Evolutionary conservation across 2,329 filamentous ascomycete species (phyloP), one percentile per base, ranked within the genome.

Genomic region (Emergomyces pasteurianus): DNA sequence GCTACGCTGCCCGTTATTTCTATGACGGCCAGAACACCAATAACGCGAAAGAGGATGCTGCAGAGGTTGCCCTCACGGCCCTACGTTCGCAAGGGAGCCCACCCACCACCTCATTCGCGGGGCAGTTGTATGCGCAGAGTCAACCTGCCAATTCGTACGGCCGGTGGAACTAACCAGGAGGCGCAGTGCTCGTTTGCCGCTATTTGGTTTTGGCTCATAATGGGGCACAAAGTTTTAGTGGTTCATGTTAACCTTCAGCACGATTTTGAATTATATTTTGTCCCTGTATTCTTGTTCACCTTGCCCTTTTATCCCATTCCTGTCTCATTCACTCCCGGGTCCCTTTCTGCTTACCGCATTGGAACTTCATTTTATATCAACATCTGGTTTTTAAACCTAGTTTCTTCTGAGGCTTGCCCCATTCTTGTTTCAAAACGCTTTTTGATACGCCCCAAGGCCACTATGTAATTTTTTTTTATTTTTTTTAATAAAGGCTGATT

Each of bases 11-110:
- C 54, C 84, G 90, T 64, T 95, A 85, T 76, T 96, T 90, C 90
- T 96, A 95, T 75, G 91, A 95, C 73, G 90, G 90, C 63, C 85
- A 90, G 72, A 90, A 90, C 71, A 81, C 92, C 73, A 85, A 92
- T 79, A 95, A 95, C 70, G 90, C 90, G 62, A 87, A 85, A 75
- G 91, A 96, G 74, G 91, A 96, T 72, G 91, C 90, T n/a, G 90
- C 91, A 65, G 90, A 96, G 75, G 82, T 88, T 63, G 90, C 90
- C 12, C 65, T 75, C 52, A 74, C 68, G 42, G 42, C 63, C 23
- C 63, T 78, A 31, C 54, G 36, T 26, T 57, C 54, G 7, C 54
- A 46, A n/a, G 34, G 34, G 9, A 10, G 10, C 9, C 18, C 31
- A 6, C 9, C 52, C 26, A n/a, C 52, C 52, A 16, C 52, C 18